These are phyloP conservation scores for Pascua guehoae DNA, from an alignment of 1,284 basidiomycete species.

Conservation along the genomic window DNA sequence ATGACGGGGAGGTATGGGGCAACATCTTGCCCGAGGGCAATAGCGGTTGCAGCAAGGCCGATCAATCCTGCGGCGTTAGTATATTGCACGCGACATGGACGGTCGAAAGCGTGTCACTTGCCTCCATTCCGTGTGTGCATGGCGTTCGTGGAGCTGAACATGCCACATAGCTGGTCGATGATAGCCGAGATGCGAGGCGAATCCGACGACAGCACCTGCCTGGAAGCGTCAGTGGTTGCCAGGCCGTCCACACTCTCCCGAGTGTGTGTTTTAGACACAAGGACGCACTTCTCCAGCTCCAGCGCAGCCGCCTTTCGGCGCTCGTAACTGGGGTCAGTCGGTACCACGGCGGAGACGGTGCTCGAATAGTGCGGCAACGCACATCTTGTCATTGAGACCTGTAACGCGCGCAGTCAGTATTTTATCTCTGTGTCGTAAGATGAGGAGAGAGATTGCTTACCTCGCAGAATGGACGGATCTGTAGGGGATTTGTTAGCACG, in stretches of 20 bases:
- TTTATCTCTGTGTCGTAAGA: not conserved
- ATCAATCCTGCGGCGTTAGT: conserved; percentile 58
- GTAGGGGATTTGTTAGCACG: not conserved
- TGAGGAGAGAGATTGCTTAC: conserved; percentile 19
- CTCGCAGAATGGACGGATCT: conserved; percentile 42
- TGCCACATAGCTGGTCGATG: conserved; percentile 89
- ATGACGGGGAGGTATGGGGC: conserved; percentile 92
- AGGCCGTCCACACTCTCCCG: not conserved
- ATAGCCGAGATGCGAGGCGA: conserved; percentile 76
- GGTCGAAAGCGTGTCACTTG: conserved; percentile 6
- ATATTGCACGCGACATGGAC: not conserved
- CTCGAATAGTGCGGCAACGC: conserved; percentile 2
- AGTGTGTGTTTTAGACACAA: not conserved
- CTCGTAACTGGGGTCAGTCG: conserved; percentile 58
- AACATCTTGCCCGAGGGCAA: conserved; percentile 89
- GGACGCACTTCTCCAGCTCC: conserved; percentile 81
- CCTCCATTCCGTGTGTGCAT: conserved; percentile 91
- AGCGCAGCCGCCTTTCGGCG: conserved; percentile 92
- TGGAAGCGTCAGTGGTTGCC: conserved; percentile 30
- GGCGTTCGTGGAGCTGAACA: conserved; percentile 80
- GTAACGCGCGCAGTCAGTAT: not conserved
- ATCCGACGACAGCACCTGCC: conserved; percentile 80
- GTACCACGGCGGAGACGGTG: not conserved
- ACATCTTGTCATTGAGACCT: conserved; percentile 52
- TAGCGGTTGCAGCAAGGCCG: conserved; percentile 91